These are phyloP conservation scores for Xylaria bambusicola DNA, from an alignment of 495 filamentous ascomycete genomes.

Conservation along the genomic window DNA sequence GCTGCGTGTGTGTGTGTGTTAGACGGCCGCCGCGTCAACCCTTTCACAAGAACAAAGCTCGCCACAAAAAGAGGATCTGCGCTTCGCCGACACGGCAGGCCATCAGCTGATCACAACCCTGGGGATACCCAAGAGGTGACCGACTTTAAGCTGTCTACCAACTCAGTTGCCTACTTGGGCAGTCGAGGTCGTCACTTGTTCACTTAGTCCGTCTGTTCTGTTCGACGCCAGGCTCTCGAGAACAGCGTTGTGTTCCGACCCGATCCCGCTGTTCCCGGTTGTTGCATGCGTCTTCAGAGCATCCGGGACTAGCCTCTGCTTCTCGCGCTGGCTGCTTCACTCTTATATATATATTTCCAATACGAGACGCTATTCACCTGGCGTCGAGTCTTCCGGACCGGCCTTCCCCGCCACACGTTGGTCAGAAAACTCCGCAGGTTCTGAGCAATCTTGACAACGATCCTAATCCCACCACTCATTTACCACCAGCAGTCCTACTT, in stretches of 20 bases:
- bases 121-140: background rate
- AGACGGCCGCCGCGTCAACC: background rate
- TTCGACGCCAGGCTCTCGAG: background rate
- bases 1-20: too few species aligned
- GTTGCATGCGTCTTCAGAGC: background rate
- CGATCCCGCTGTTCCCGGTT: background rate
- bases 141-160: background rate
- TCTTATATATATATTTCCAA: background rate
- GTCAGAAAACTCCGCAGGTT: background rate
- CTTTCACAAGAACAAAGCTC: background rate
- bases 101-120: constrained; percentile 14
- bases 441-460: background rate
- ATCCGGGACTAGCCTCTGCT: background rate
- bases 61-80: background rate
- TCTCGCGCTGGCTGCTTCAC: background rate
- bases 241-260: background rate
- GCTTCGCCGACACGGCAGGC: constrained; percentile 9
- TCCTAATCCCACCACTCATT: constrained; percentile 3
- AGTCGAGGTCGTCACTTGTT: background rate
- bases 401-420: background rate
- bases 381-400: background rate
- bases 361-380: background rate
- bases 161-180: background rate
- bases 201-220: background rate
- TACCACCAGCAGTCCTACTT: constrained; percentile 5